These are phyloP conservation scores for Lepidopterella palustris DNA, from an alignment of 495 filamentous ascomycete genomes.

Conservation along the genomic window DNA sequence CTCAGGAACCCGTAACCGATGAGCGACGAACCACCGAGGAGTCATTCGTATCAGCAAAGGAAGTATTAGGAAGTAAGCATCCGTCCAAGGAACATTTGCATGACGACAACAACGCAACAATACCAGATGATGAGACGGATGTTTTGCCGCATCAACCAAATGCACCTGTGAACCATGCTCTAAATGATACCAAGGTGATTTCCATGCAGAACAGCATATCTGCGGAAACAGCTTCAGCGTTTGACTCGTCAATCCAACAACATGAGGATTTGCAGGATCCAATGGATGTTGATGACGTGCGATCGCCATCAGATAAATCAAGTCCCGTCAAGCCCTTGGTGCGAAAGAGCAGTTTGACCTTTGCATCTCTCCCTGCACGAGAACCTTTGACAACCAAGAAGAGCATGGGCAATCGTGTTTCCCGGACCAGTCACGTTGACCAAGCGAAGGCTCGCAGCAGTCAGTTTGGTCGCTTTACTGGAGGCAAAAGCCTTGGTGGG, in stretches of 20 bases:
- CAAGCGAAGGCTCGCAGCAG: conserved; percentile 50
- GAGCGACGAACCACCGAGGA: conserved; percentile 50
- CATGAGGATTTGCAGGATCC: conserved; percentile 32
- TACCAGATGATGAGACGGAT: conserved; percentile 8
- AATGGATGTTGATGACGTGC: conserved; percentile 48
- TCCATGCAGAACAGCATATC: conserved; percentile 12
- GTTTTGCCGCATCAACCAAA: background rate
- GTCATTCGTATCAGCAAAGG: conserved; percentile 64
- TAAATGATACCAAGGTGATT: conserved; percentile 6
- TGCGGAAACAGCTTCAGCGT: conserved; percentile 7
- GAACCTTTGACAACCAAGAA: conserved; percentile 75
- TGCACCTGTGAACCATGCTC: background rate
- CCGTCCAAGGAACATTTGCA: conserved; percentile 15
- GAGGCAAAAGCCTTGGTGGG: conserved; percentile 49
- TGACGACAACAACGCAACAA: conserved; percentile 7
- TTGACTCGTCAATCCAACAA: conserved; percentile 1
- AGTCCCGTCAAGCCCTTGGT: conserved; percentile 57
- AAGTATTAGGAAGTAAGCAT: conserved; percentile 43
- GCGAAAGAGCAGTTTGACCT: conserved; percentile 89
- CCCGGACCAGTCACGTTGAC: conserved; percentile 75
- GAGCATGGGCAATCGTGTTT: conserved; percentile 66
- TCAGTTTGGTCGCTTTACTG: conserved; percentile 58
- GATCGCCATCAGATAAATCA: conserved; percentile 56
- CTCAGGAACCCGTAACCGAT: conserved; percentile 26
- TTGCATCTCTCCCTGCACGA: conserved; percentile 83